These are phyloP conservation scores for Ceraceosorus guamensis DNA, from an alignment of 1,284 basidiomycete species.

Conservation along the genomic window DNA sequence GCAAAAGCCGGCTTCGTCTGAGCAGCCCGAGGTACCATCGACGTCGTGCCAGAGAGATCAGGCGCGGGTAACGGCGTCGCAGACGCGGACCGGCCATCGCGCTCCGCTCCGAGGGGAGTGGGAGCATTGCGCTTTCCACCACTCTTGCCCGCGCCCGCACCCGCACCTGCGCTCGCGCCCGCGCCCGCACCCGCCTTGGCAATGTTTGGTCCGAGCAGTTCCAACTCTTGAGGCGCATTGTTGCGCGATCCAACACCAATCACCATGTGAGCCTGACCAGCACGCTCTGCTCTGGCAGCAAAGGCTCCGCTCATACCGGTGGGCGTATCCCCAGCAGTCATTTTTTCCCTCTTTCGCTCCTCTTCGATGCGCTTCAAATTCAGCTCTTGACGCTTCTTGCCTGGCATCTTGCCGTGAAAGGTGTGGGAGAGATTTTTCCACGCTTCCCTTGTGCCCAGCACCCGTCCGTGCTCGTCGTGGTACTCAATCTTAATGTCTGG, in stretches of 20 bases:
- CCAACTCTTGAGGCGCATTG: constrained; percentile 40
- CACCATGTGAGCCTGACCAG: constrained; percentile 47
- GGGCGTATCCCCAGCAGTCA: constrained; percentile 45
- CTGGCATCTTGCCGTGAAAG: constrained; percentile 46
- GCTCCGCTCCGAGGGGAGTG: neutral
- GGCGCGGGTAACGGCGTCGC: constrained; percentile 2
- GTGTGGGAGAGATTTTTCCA: constrained; percentile 49
- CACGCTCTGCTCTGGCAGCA: constrained; percentile 32
- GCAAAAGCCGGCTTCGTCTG: constrained; percentile 13
- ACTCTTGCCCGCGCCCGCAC: neutral
- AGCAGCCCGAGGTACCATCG: no score
- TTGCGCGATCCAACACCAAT: constrained; percentile 40
- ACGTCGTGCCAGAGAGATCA: constrained; percentile 1
- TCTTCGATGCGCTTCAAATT: constrained; percentile 37
- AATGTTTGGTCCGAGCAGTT: constrained; percentile 26
- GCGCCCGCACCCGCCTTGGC: neutral
- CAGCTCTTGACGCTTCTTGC: constrained; percentile 42
- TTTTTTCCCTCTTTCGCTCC: constrained; percentile 40
- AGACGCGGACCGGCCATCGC: neutral
- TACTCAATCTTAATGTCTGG: constrained; percentile 95
- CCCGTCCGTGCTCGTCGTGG: constrained; percentile 79
- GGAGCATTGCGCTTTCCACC: neutral
- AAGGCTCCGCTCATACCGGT: constrained; percentile 43
- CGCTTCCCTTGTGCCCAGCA: constrained; percentile 76
- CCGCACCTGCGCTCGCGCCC: neutral